These are phyloP conservation scores for Mortierella sp. DNA, from an alignment of 371 early-diverging fungal genomes.

Conservation along the genomic window DNA sequence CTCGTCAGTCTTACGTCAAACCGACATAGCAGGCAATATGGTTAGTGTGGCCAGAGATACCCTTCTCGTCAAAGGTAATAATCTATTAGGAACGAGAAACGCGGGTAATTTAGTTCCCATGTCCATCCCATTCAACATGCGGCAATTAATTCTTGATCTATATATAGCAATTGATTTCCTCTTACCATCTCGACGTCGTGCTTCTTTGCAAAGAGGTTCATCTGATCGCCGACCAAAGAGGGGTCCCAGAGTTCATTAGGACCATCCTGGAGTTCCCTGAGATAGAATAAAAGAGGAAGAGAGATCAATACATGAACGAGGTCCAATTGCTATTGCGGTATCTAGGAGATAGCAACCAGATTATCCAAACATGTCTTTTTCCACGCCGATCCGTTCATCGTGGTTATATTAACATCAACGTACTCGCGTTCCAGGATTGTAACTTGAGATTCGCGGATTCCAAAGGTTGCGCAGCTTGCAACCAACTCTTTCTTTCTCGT, in stretches of 20 bases:
- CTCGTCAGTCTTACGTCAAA: slow-evolving; percentile 67
- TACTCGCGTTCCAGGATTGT: slow-evolving; percentile 78
- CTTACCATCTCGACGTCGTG: slow-evolving; percentile 76
- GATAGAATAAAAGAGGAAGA: background rate
- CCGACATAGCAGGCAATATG: slow-evolving; percentile 90
- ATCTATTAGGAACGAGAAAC: slow-evolving; percentile 63
- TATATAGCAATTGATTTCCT: background rate
- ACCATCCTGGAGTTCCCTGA: slow-evolving; percentile 82
- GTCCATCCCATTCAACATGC: background rate
- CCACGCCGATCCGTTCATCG: background rate
- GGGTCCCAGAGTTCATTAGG: slow-evolving; percentile 81
- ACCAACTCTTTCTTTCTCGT: slow-evolving; percentile 85
- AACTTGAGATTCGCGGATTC: slow-evolving; percentile 71
- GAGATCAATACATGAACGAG: background rate
- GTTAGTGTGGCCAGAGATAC: slow-evolving; percentile 95
- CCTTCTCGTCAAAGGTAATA: slow-evolving; percentile 94
- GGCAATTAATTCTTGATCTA: too few relatives aligned
- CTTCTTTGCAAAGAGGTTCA: slow-evolving; percentile 71
- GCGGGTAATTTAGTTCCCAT: background rate
- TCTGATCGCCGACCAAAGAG: slow-evolving; percentile 64
- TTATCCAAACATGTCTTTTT: background rate
- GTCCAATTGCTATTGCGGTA: background rate
- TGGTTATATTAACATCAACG: slow-evolving; percentile 17
- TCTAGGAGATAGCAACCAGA: background rate
- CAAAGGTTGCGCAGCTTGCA: slow-evolving; percentile 76